These are phyloP conservation scores for Bipolaris gigantea DNA, from an alignment of 2,329 filamentous ascomycete genomes.

Conservation along the genomic window DNA sequence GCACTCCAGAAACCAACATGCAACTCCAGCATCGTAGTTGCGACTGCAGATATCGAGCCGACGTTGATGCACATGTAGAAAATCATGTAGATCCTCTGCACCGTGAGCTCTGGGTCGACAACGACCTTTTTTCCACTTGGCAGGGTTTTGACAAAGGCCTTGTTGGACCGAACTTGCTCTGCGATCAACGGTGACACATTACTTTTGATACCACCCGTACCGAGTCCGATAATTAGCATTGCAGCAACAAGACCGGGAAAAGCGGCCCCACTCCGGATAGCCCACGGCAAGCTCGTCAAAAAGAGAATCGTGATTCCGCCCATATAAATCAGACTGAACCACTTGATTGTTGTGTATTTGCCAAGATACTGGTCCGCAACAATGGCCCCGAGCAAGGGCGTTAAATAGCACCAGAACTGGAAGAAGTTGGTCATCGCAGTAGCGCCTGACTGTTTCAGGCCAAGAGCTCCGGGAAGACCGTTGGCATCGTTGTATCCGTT, in stretches of 20 bases:
- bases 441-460: conserved; percentile 48
- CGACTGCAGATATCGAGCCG: conserved; percentile 68
- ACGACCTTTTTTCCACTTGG: conserved; percentile 47
- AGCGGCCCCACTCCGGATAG: conserved; percentile 62
- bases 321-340: conserved; percentile 65
- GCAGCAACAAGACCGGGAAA: conserved; percentile 67
- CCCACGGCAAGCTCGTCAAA: conserved; percentile 63
- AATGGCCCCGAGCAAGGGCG: conserved; percentile 53
- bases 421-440: conserved; percentile 53
- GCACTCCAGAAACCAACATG: conserved; percentile 72
- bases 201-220: conserved; percentile 79
- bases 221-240: conserved; percentile 70
- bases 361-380: conserved; percentile 70
- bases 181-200: conserved; percentile 64
- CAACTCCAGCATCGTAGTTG: conserved; percentile 69
- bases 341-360: conserved; percentile 70
- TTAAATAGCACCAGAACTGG: conserved; percentile 54
- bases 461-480: conserved; percentile 47
- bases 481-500: conserved; percentile 46
- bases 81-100: conserved; percentile 58
- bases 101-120: conserved; percentile 51
- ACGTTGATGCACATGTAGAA: conserved; percentile 75
- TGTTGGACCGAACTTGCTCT: conserved; percentile 51
- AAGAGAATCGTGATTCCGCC: conserved; percentile 69
- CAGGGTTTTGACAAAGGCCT: conserved; percentile 45